phyloP scores from a whole-genome alignment of 495 filamentous ascomycete genomes.

The Amniculicola lignicola region DNA sequence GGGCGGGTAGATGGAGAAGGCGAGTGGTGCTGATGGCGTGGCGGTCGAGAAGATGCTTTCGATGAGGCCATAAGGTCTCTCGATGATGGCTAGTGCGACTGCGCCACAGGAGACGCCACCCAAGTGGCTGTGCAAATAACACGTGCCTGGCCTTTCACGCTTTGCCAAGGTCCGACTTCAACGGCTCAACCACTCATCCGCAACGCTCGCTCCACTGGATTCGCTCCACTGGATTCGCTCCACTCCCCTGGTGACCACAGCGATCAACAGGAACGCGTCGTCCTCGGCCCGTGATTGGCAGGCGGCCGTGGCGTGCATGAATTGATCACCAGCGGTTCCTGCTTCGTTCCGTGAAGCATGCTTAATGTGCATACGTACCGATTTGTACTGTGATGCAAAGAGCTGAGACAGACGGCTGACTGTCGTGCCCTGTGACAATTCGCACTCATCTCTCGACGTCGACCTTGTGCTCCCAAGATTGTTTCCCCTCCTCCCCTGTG shows the following conservation, averaged over 20 bases:
- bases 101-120: background rate
- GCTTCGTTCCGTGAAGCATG: constrained; percentile 4
- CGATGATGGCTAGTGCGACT: no score
- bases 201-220: no score
- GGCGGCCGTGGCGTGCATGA: constrained; percentile 5
- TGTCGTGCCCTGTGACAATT: background rate
- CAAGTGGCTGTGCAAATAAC: background rate
- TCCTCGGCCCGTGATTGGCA: background rate
- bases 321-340: constrained; percentile 15
- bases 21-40: background rate
- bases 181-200: no score
- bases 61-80: no score
- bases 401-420: constrained; percentile 13
- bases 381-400: background rate
- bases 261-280: no score
- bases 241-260: no score
- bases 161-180: no score
- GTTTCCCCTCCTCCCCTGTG: no score
- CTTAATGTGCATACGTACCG: background rate
- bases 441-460: background rate
- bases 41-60: background rate
- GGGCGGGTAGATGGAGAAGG: background rate
- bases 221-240: no score
- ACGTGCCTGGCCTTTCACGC: background rate
- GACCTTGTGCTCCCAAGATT: no score